Percentiles rank a stretch among this genome's conserved stretches.
phyloP scores from a whole-genome alignment of 176 grass and related monocot species.

The Bromus sterilis region DNA sequence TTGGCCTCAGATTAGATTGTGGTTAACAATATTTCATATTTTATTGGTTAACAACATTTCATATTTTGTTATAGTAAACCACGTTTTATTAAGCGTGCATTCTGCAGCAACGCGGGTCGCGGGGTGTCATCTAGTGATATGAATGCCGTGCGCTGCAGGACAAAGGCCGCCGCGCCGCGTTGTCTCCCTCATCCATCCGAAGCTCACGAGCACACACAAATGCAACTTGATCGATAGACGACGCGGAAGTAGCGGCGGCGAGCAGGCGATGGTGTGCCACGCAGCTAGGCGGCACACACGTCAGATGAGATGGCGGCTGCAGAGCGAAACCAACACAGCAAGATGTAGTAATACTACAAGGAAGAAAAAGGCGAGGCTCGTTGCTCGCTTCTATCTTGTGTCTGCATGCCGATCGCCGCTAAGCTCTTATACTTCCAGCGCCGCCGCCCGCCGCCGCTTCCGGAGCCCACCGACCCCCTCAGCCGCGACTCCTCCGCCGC shows the following conservation, averaged over 20 bases:
- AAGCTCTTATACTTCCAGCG: slow-evolving; percentile 40
- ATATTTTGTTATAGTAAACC: no score
- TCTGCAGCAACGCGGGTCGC: no score
- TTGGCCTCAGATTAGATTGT: no score
- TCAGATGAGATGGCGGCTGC: neutral
- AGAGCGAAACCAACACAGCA: neutral
- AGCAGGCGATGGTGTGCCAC: neutral
- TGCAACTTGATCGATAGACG: neutral
- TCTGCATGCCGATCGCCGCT: slow-evolving; percentile 35
- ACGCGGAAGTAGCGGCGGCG: neutral
- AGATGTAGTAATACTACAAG: neutral
- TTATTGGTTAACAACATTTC: no score
- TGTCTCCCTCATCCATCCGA: neutral
- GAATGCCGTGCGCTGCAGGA: neutral
- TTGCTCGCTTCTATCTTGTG: neutral
- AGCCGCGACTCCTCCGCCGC: neutral
- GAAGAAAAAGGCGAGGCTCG: neutral
- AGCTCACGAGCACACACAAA: neutral
- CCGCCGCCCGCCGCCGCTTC: slow-evolving; percentile 1
- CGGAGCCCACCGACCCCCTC: neutral
- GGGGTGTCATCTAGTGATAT: no score
- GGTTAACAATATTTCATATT: no score
- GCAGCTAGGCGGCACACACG: neutral
- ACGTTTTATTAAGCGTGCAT: no score
- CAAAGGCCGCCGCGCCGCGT: neutral